Evolutionary conservation across 305 asterid genomes (phyloP), one percentile per base, ranked within the genome.

Genomic region (Solanum chacoense): DNA sequence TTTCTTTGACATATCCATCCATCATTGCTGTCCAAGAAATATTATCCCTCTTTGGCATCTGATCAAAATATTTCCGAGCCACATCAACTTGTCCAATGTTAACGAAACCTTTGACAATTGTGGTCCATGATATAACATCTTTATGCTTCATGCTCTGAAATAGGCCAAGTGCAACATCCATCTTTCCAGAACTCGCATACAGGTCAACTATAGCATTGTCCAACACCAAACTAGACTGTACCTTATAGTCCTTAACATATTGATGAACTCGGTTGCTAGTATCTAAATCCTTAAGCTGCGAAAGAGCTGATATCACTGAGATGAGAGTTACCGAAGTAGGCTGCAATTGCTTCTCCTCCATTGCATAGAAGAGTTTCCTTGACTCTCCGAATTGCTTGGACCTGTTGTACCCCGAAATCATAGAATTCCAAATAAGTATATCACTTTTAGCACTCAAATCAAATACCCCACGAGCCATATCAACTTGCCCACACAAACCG

Each of bases 11-110:
- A 87, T 90, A 90, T 28, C 92, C 93, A 38, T 91, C 91, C 38
- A 89, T 89, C 85, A 91, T 84, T 14, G 88, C 91, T 32, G 91
- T 91, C 92, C 92, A 91, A 28, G 91, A 90, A 86, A 91, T 91
- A 12, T 87, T 86, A 81, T 91, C 93, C 87, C 80, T 91, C 76
- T 90, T 79, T 8, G 93, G 91, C 92, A 92, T 92, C 86, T 86
- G 90, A 88, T 90, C 88, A 78, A 92, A 92, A 88, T 75, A 91
- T 34, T 42, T 50, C 85, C 87, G 87, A 65, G 92, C 93, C 85
- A 65, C 24, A 69, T 91, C 90, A 84, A 91, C 74, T 84, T 88
- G 88, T 3, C 87, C 93, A 36, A 71, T 76, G 38, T 67, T 90
- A 50, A 84, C 67, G 69, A 88, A 90, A 11, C 93, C 91, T 72